These are phyloP conservation scores for Moniliella sp. DNA, from an alignment of 1,284 basidiomycete species.

Conservation along the genomic window DNA sequence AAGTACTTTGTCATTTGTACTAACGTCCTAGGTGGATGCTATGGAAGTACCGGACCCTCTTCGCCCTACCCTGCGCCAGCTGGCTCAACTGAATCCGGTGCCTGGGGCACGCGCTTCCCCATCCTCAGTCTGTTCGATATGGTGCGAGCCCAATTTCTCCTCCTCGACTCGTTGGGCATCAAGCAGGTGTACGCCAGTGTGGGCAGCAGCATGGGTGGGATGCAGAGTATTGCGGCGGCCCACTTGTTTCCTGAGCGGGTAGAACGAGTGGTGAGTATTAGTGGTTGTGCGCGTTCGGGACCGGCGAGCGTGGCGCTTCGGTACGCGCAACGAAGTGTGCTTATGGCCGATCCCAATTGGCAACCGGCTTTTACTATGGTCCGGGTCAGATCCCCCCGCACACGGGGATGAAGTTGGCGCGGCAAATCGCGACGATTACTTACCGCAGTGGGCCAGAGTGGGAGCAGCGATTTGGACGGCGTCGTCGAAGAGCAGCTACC, in stretches of 20 bases:
- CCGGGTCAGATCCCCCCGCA: constrained; percentile 56
- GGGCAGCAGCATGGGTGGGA: constrained; percentile 84
- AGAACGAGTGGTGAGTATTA: constrained; percentile 73
- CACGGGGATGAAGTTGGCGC: constrained; percentile 89
- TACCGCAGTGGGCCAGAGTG: constrained; percentile 97
- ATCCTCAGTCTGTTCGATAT: constrained; percentile 86
- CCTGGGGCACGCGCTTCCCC: constrained; percentile 82
- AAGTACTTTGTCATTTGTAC: constrained; percentile 84
- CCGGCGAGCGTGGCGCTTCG: constrained; percentile 83
- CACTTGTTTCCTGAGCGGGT: constrained; percentile 79
- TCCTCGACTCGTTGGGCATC: constrained; percentile 68
- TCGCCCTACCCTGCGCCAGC: constrained; percentile 43
- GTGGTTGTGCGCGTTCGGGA: constrained; percentile 71
- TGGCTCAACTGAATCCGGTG: constrained; percentile 38
- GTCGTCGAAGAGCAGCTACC: constrained; percentile 37
- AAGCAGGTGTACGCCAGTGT: constrained; percentile 71
- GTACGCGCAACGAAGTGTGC: constrained; percentile 67
- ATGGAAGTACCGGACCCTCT: constrained; percentile 81
- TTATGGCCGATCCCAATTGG: constrained; percentile 99
- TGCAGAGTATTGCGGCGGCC: constrained; percentile 82
- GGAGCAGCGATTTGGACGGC: constrained; percentile 83
- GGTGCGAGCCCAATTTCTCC: constrained; percentile 65
- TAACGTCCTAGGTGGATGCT: constrained; percentile 90
- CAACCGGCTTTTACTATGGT: constrained; percentile 96
- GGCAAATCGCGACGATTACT: constrained; percentile 96